Evolutionary conservation across 306 rosid genomes (phyloP).

Genomic region (Delonix regia): DNA sequence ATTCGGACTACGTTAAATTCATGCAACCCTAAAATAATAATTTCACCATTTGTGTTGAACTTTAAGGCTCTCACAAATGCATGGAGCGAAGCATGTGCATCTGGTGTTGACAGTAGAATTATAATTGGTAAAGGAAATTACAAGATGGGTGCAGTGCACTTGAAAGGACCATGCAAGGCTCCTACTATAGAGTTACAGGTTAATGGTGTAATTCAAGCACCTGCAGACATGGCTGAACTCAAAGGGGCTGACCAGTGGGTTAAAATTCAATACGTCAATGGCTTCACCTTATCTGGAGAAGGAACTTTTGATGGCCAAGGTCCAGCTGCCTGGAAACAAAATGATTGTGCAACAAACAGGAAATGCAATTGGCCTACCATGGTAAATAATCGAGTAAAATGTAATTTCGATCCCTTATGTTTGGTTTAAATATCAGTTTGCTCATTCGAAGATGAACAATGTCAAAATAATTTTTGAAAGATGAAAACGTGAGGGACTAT

Average conservation of each 20-base stretch:
- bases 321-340: neutral
- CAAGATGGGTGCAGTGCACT: neutral
- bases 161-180: slow-evolving; percentile 52
- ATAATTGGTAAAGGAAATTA: slow-evolving; percentile 30
- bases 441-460: too few species aligned
- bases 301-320: slow-evolving; percentile 59
- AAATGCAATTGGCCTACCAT: slow-evolving; percentile 33
- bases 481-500: too few species aligned
- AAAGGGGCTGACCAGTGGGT: slow-evolving; percentile 39
- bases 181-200: slow-evolving; percentile 28
- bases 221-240: neutral
- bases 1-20: too few species aligned
- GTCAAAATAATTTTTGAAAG: too few species aligned
- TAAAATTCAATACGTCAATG: slow-evolving; percentile 7
- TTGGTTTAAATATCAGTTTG: too few species aligned
- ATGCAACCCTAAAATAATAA: too few species aligned
- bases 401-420: too few species aligned
- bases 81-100: slow-evolving; percentile 53
- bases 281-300: slow-evolving; percentile 33
- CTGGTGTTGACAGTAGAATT: slow-evolving; percentile 11
- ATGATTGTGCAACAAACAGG: neutral
- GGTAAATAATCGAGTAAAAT: too few species aligned
- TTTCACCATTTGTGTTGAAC: neutral
- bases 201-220: slow-evolving; percentile 44
- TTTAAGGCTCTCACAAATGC: slow-evolving; percentile 36